phyloP scores from a whole-genome alignment of 2,329 filamentous ascomycete species.

The Stylonectria norvegica region DNA sequence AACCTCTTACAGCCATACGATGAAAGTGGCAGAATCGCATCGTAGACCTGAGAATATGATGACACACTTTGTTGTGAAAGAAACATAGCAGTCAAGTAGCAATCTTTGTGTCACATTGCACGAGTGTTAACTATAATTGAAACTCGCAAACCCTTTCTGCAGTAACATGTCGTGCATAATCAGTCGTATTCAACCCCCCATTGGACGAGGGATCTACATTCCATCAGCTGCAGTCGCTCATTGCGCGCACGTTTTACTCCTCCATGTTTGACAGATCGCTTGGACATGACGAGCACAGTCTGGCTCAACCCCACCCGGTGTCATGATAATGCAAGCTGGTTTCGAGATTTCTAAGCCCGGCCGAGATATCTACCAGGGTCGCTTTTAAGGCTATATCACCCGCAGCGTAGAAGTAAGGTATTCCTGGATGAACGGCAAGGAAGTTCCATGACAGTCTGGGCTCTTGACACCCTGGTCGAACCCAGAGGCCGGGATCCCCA shows the following conservation, averaged over 20 bases:
- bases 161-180: too few species aligned
- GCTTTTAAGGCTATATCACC: slow-evolving; percentile 17
- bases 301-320: not conserved
- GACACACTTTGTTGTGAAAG: too few species aligned
- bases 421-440: slow-evolving; percentile 4
- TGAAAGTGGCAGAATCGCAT: too few species aligned
- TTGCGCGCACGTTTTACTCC: not conserved
- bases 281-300: not conserved
- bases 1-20: too few species aligned
- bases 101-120: too few species aligned
- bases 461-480: slow-evolving; percentile 22
- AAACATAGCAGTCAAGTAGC: too few species aligned
- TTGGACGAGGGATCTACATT: not conserved
- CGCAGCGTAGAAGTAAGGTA: slow-evolving; percentile 19
- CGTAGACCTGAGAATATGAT: too few species aligned
- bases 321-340: not conserved
- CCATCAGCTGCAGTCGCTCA: not conserved
- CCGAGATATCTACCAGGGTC: slow-evolving; percentile 11
- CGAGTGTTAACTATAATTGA: too few species aligned
- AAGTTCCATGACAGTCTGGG: slow-evolving; percentile 15
- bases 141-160: too few species aligned
- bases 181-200: too few species aligned
- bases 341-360: slow-evolving; percentile 8
- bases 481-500: slow-evolving; percentile 21
- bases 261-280: not conserved